phyloP scores from a whole-genome alignment of 1,139 yeast genomes.

The Blastobotrys aristatus region DNA sequence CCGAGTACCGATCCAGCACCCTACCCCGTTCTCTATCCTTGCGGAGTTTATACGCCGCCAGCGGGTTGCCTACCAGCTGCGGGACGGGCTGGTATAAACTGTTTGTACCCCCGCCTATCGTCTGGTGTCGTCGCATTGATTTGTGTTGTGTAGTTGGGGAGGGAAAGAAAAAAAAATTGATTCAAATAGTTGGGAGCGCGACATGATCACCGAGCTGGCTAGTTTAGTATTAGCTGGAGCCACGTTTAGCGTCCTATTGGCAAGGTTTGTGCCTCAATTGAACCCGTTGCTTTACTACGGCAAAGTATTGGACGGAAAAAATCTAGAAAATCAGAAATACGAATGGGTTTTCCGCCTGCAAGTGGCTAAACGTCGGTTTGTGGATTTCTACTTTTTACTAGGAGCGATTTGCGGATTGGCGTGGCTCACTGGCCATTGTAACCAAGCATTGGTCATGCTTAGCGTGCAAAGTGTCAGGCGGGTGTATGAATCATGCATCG shows the following conservation, averaged over 20 bases:
- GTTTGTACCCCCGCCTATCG: not conserved
- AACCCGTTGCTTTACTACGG: conserved; percentile 27
- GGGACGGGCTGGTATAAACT: conserved; percentile 15
- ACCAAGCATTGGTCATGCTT: conserved; percentile 31
- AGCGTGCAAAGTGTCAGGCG: conserved; percentile 62
- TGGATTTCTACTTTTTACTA: conserved; percentile 40
- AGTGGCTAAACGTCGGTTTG: conserved; percentile 47
- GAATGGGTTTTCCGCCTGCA: conserved; percentile 25
- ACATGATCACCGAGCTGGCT: too few species aligned
- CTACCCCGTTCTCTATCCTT: conserved; percentile 65
- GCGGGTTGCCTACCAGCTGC: conserved; percentile 31
- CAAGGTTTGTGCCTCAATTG: conserved; percentile 25
- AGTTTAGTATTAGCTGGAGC: conserved; percentile 9
- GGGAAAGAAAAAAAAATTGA: not conserved
- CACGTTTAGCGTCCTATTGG: conserved; percentile 25
- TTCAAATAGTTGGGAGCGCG: too few species aligned
- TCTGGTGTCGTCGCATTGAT: conserved; percentile 2
- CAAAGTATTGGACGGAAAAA: conserved; percentile 20
- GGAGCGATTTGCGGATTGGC: conserved; percentile 17
- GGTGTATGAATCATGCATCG: conserved; percentile 50
- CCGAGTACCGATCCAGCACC: conserved; percentile 76
- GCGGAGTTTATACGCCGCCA: conserved; percentile 41
- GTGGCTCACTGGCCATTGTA: conserved; percentile 12
- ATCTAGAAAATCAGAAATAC: conserved; percentile 14
- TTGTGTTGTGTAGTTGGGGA: not conserved